Conservation (phyloP, 139 green algal genomes). For the Micractinium sp. region DNA sequence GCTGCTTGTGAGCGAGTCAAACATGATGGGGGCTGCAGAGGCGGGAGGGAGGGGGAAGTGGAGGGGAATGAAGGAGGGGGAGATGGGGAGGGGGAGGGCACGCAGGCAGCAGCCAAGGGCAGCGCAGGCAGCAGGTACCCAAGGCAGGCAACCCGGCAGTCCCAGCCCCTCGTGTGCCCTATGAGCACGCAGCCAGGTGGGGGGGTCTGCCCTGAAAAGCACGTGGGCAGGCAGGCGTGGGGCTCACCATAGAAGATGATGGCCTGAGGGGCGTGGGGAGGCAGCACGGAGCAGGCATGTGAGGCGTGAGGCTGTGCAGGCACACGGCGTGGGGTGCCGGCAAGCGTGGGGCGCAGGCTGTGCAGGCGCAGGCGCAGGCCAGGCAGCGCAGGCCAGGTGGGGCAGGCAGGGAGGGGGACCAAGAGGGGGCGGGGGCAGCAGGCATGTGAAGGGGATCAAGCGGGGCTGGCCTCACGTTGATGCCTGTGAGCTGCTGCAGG, state of each 20-base stretch:
- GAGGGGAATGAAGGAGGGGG: background rate
- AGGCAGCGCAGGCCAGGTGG: background rate
- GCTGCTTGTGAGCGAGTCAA: background rate
- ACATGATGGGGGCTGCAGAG: slow-evolving; percentile 34
- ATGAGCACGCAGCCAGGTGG: background rate
- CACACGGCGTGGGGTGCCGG: no score
- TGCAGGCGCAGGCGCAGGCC: background rate
- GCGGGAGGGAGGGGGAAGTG: background rate
- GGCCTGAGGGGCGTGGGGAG: background rate
- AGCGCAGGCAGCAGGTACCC: no score
- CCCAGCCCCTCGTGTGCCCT: no score
- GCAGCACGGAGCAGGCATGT: background rate
- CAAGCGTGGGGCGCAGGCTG: background rate
- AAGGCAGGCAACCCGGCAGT: no score
- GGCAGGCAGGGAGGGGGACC: background rate
- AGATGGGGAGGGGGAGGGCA: no score
- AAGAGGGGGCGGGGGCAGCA: no score
- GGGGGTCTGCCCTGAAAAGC: background rate
- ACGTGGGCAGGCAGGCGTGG: background rate
- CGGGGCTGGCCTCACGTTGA: slow-evolving; percentile 3
- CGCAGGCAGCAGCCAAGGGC: no score
- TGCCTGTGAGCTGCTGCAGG: slow-evolving; percentile 38
- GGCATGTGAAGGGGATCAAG: no score
- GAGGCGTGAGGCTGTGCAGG: no score
- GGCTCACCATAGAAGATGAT: slow-evolving; percentile 19